Base-by-base conservation (phyloP, 2,329 filamentous ascomycete species). In the Fusarium nisikadoi region DNA sequence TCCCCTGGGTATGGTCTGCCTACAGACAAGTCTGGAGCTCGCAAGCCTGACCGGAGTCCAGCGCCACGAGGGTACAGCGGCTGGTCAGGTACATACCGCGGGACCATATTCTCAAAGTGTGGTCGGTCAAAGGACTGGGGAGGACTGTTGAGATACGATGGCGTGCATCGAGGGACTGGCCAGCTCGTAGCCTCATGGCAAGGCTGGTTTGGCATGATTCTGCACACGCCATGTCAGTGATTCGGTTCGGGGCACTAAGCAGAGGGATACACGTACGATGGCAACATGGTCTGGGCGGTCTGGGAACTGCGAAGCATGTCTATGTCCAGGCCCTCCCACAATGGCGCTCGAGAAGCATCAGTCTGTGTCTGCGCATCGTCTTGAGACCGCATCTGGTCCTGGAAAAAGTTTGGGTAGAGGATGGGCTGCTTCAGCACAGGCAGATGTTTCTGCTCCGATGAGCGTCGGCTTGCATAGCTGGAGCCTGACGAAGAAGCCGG, bases 371-470 rank as follows among this genome's bases (percentile, higher is more conserved):
- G 61, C 7, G 50, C 49, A 39, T 63, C 56, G 11, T 29, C 43
- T 23, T 49, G 63, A 23, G 50, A 19, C 17, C 57, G 68, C 38
- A 46, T 16, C 12, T 63, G 52, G 14, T 47, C 66, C 27, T 62
- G 46, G 14, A 66, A 66, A 33, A 57, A 74, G 14, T 38, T 20
- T 12, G 54, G 45, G 45, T 62, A 62, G 16, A 49, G 53, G 7
- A 38, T 53, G 27, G 55, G 50, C 25, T 63, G 71, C 27, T 49
- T 52, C 39, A 67, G 53, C 11, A 57, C 50, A 11, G 74, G 74
- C 9, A 76, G 53, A 14, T 63, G 63, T 19, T 59, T 75, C 52
- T 75, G 74, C 49, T 68, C 59, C 2, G 72, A 73, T 6, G 71
- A 73, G 27, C 62, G 71, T 36, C 61, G 64, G 35, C 64, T 65